These are phyloP conservation scores for Phialophora expanda DNA, from an alignment of 2,329 filamentous ascomycete genomes.

Conservation along the genomic window DNA sequence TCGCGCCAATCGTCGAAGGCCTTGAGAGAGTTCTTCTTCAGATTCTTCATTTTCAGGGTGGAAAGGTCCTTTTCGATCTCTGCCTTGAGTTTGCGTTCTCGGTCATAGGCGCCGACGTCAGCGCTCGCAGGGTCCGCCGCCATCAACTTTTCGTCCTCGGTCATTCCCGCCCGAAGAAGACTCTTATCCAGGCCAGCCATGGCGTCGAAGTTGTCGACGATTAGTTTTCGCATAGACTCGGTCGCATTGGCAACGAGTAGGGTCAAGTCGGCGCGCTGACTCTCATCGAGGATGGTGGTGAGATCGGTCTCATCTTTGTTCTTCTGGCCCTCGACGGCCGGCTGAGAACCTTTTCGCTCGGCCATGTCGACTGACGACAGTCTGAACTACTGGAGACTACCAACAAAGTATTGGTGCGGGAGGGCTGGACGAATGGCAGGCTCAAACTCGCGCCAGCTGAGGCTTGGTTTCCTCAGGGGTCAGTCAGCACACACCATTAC, in stretches of 20 bases:
- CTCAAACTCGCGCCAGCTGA: neutral
- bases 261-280: constrained; percentile 51
- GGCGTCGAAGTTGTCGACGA: constrained; percentile 48
- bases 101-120: constrained; percentile 40
- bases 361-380: constrained; percentile 12
- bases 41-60: constrained; percentile 41
- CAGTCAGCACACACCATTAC: neutral
- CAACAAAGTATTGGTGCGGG: neutral
- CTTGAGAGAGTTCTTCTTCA: constrained; percentile 71
- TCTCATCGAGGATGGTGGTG: constrained; percentile 49
- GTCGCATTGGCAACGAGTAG: constrained; percentile 49
- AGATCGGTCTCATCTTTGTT: constrained; percentile 45
- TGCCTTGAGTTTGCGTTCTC: constrained; percentile 42
- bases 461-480: neutral
- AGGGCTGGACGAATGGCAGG: neutral
- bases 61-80: constrained; percentile 46
- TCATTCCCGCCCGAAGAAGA: constrained; percentile 32
- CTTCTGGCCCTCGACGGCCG: constrained; percentile 23
- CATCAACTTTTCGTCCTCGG: constrained; percentile 41
- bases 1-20: constrained; percentile 84
- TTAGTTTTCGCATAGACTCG: constrained; percentile 48
- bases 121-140: constrained; percentile 40
- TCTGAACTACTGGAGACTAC: neutral
- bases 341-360: constrained; percentile 18
- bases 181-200: constrained; percentile 39